phyloP scores from a whole-genome alignment of 768 basidiomycete species.

The Clitopilus hobsonii region DNA sequence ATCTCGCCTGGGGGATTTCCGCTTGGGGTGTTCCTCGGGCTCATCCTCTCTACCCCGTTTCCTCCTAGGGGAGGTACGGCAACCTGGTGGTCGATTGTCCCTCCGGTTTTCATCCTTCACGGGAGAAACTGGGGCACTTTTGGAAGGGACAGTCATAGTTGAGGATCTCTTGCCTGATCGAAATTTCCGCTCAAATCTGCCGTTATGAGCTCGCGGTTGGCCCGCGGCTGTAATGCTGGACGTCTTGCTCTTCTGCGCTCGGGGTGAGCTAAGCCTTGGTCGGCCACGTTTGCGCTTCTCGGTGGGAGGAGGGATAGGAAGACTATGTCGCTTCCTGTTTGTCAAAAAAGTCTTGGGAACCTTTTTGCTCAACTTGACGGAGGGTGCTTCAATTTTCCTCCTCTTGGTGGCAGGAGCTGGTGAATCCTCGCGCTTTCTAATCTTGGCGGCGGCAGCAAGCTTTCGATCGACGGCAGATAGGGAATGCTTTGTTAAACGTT shows the following conservation, averaged over 20 bases:
- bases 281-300: conserved; percentile 38
- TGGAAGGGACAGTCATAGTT: background rate
- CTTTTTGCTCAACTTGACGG: conserved; percentile 22
- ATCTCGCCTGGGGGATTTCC: conserved; percentile 19
- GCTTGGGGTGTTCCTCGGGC: conserved; percentile 28
- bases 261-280: conserved; percentile 30
- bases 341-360: conserved; percentile 9
- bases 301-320: conserved; percentile 5
- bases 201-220: conserved; percentile 62
- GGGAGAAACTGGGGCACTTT: conserved; percentile 21
- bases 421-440: conserved; percentile 25
- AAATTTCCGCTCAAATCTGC: conserved; percentile 63
- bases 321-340: conserved; percentile 13
- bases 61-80: conserved; percentile 14
- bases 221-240: conserved; percentile 18
- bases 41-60: conserved; percentile 27
- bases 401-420: conserved; percentile 41
- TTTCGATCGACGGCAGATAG: conserved; percentile 52
- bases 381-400: conserved; percentile 39
- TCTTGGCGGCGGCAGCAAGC: conserved; percentile 33
- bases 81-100: background rate
- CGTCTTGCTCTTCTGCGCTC: conserved; percentile 3
- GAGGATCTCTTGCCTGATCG: conserved; percentile 31
- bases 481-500: conserved; percentile 47
- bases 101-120: conserved; percentile 25